Evolutionary conservation across 139 green algal species (phyloP).

Genomic region (Klebsormidium nitens): DNA sequence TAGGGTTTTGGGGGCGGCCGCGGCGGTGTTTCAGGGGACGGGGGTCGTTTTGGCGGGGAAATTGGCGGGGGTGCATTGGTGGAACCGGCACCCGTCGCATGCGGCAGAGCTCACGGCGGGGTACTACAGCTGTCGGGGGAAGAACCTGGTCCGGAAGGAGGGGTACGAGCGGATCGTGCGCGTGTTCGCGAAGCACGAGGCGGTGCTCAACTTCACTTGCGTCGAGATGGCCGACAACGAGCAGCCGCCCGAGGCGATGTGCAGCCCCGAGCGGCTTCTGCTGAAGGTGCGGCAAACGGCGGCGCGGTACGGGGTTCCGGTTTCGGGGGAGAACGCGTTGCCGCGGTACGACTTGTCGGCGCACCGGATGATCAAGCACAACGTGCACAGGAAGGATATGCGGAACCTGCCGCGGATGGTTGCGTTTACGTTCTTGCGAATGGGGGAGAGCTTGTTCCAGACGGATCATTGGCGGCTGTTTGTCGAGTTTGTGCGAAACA

Average conservation of each 20-base stretch:
- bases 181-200: conserved; percentile 44
- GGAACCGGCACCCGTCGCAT: conserved; percentile 80
- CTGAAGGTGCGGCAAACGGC: conserved; percentile 1
- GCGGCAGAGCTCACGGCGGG: conserved; percentile 89
- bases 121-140: conserved; percentile 88
- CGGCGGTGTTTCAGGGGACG: conserved; percentile 47
- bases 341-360: conserved; percentile 63
- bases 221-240: conserved; percentile 95
- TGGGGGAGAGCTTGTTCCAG: conserved; percentile 74
- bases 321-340: conserved; percentile 16
- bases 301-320: neutral
- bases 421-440: conserved; percentile 88
- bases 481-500: conserved; percentile 44
- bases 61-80: conserved; percentile 92
- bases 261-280: conserved; percentile 72
- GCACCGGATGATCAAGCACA: conserved; percentile 82
- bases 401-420: neutral
- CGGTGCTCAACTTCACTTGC: conserved; percentile 79
- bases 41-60: conserved; percentile 69
- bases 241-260: conserved; percentile 76
- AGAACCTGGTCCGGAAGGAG: neutral
- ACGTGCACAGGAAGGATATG: conserved; percentile 58
- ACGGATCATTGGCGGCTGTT: conserved; percentile 70
- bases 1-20: conserved; percentile 58
- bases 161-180: conserved; percentile 58